phyloP scores from a whole-genome alignment of 2,329 filamentous ascomycete species.

The Arthrobotrys iridis region DNA sequence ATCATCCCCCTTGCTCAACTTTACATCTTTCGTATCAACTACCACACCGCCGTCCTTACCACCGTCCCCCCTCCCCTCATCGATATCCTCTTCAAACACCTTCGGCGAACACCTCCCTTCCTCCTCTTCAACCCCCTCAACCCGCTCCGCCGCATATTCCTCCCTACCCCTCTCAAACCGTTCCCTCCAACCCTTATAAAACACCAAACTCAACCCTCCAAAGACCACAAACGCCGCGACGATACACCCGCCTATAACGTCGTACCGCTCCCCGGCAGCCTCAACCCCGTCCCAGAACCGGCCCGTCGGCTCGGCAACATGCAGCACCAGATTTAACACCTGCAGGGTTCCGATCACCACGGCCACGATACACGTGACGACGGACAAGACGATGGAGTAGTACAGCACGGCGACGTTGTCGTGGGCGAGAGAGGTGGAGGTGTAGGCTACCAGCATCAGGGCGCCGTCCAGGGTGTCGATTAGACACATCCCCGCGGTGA shows the following conservation, averaged over 20 bases:
- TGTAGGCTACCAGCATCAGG: slow-evolving; percentile 94
- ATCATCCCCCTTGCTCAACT: slow-evolving; percentile 11
- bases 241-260: slow-evolving; percentile 85
- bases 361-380: slow-evolving; percentile 83
- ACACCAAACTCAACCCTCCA: slow-evolving; percentile 75
- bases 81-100: neutral
- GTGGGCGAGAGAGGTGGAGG: slow-evolving; percentile 77
- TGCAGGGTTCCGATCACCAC: slow-evolving; percentile 88
- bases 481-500: slow-evolving; percentile 96
- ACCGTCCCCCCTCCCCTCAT: neutral
- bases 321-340: slow-evolving; percentile 78
- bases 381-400: slow-evolving; percentile 88
- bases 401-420: slow-evolving; percentile 92
- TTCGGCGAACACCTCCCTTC: slow-evolving; percentile 1
- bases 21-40: slow-evolving; percentile 18
- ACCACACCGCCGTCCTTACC: neutral
- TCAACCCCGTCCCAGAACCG: slow-evolving; percentile 91
- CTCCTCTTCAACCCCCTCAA: neutral
- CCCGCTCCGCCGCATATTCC: slow-evolving; percentile 2
- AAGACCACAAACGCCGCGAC: slow-evolving; percentile 85
- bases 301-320: slow-evolving; percentile 73
- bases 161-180: slow-evolving; percentile 64
- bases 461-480: slow-evolving; percentile 92
- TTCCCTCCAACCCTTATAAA: slow-evolving; percentile 82
- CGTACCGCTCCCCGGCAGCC: slow-evolving; percentile 79